Evolutionary conservation across 2,329 filamentous ascomycete species (phyloP), one percentile per base, ranked within the genome.

Genomic region (Aspergillus niger): DNA sequence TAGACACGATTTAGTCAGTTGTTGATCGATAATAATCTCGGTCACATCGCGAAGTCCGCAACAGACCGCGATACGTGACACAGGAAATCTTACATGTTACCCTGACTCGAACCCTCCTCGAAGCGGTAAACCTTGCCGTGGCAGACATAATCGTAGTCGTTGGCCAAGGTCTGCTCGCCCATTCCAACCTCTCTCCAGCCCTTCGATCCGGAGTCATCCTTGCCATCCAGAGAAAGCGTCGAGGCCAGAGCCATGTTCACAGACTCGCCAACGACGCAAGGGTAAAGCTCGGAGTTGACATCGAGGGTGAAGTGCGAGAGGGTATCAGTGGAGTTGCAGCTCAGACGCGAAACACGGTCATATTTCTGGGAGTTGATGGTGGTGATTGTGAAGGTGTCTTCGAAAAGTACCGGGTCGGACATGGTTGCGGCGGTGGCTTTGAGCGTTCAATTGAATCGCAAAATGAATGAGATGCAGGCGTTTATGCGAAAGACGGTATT

Each of bases 251-350:
- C 88, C 66, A 97, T 82, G 66, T 91, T 89, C 60, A 99, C 78
- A 13, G 84, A 89, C 69, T 97, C 93, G 73, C 90, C 90, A 8
- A 87, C 80, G 41, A 81, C 76, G 69, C 91, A 86, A 2, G 91
- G 91, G 78, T 95, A 97, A 7, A 99, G 86, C 79, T 99, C 94
- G 60, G 87, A 90, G 82, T 98, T 97, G 79, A 98, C 88, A 80
- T 99, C 95, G 62, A 99, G 90, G 5, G 87, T 89, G 81, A 98
- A 88, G 65, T 86, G 84, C 30, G 90, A 91, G 65, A 86, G 83
- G 69, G 85, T 86, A 79, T 96, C 92, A 67, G 85, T 83, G 24
- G 90, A 94, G 55, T 85, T 90, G 73, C 87, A 92, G 58, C 82
- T 86, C 73, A 98, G 86, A 69, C 95, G 94, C 58, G 91, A 90